These are phyloP conservation scores for Zhuliangozyma blackwelliae DNA, from an alignment of 1,139 yeast genomes.

Conservation along the genomic window DNA sequence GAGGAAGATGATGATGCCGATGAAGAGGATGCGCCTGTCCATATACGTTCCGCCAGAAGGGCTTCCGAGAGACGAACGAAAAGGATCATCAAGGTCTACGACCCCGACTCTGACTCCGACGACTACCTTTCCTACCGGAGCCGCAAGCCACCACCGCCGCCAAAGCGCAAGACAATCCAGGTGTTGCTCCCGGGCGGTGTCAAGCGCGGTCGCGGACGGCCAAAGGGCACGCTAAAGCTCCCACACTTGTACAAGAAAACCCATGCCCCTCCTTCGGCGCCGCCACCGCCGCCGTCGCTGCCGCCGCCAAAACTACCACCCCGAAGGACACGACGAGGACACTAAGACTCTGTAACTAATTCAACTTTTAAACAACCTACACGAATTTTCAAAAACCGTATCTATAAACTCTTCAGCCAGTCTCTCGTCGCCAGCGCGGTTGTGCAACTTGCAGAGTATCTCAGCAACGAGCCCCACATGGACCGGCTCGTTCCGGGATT, in stretches of 20 bases:
- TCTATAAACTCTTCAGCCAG: constrained; percentile 54
- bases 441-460: constrained; percentile 57
- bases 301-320: not conserved
- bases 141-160: not conserved
- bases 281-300: no score
- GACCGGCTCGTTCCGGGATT: constrained; percentile 91
- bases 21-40: not conserved
- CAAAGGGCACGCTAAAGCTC: constrained; percentile 12
- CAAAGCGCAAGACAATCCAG: constrained; percentile 9
- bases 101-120: not conserved
- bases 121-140: not conserved
- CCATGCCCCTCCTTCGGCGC: not conserved
- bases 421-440: constrained; percentile 26
- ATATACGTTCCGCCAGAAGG: not conserved
- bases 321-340: not conserved
- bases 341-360: not conserved
- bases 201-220: constrained; percentile 13
- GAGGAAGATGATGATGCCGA: constrained; percentile 1
- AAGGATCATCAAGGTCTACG: not conserved
- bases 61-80: not conserved
- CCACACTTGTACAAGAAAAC: constrained; percentile 1
- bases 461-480: constrained; percentile 77
- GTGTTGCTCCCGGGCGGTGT: constrained; percentile 6
- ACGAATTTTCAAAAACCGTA: constrained; percentile 60
- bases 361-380: constrained; percentile 44